Conservation (phyloP, 345 rosid genomes). For the Noccaea caerulescens region DNA sequence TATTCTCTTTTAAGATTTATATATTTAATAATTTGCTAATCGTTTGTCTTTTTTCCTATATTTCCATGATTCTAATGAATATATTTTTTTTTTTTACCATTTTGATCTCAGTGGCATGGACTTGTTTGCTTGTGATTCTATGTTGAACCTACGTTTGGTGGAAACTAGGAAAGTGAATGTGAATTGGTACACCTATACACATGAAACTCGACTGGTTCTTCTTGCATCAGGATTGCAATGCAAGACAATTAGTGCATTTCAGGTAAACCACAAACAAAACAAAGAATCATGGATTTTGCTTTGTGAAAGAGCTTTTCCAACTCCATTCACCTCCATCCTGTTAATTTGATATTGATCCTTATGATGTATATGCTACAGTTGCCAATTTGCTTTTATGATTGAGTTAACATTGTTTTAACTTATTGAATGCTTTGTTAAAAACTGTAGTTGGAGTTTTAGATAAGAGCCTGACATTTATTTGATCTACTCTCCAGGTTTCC, state of each 20-base stretch:
- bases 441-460: conserved; percentile 19
- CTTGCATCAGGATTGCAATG: conserved; percentile 99
- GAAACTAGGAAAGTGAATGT: conserved; percentile 75
- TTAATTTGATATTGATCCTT: conserved; percentile 19
- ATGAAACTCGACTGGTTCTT: conserved; percentile 94
- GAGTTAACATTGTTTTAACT: background rate
- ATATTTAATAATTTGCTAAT: conserved; percentile 10
- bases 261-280: conserved; percentile 52
- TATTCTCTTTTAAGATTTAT: conserved; percentile 9
- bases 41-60: conserved; percentile 7
- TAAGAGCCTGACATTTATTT: conserved; percentile 27
- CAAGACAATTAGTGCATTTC: conserved; percentile 86
- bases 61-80: conserved; percentile 27
- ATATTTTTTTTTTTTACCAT: conserved; percentile 3
- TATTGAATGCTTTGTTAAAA: background rate
- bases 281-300: background rate
- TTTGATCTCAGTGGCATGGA: conserved; percentile 78
- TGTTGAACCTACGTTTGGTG: conserved; percentile 70
- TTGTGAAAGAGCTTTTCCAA: conserved; percentile 16
- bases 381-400: conserved; percentile 21
- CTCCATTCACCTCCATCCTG: background rate
- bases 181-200: conserved; percentile 89
- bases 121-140: conserved; percentile 68
- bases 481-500: conserved; percentile 70
- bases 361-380: conserved; percentile 21